These are phyloP conservation scores for Xanthoconium purpureum DNA, from an alignment of 768 basidiomycete genomes.

Conservation along the genomic window DNA sequence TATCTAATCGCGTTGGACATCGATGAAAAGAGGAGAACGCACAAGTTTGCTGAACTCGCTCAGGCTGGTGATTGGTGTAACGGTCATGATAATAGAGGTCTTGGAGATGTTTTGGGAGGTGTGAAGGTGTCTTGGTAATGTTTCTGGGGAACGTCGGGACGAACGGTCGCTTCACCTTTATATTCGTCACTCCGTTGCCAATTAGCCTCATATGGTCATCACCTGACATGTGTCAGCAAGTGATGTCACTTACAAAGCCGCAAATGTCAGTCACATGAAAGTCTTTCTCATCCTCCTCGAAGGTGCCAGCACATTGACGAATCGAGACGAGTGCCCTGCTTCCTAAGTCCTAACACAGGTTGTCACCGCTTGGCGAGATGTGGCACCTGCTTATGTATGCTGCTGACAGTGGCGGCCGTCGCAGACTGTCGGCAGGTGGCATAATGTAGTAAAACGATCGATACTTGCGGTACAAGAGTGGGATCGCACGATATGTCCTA, in stretches of 20 bases:
- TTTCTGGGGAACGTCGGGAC: too few species aligned
- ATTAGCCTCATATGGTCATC: not conserved
- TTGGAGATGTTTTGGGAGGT: not conserved
- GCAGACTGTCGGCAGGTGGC: not conserved
- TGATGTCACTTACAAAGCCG: not conserved
- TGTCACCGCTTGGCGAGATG: too few species aligned
- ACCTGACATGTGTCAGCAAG: constrained; percentile 5
- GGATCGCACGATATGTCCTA: too few species aligned
- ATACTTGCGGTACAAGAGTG: not conserved
- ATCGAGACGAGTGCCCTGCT: too few species aligned
- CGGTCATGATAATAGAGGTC: not conserved
- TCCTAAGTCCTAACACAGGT: too few species aligned
- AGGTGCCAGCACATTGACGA: not conserved
- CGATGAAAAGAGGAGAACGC: not conserved
- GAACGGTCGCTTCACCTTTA: not conserved
- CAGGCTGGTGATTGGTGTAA: not conserved
- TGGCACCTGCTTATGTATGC: too few species aligned
- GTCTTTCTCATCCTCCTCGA: not conserved
- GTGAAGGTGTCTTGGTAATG: too few species aligned
- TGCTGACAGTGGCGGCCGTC: too few species aligned
- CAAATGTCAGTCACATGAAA: not conserved
- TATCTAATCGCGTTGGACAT: not conserved
- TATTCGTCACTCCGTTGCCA: not conserved
- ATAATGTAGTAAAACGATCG: not conserved
- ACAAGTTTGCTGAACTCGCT: not conserved